These are phyloP conservation scores for Hygrophorus pudorinus DNA, from an alignment of 768 basidiomycete species.

Conservation along the genomic window DNA sequence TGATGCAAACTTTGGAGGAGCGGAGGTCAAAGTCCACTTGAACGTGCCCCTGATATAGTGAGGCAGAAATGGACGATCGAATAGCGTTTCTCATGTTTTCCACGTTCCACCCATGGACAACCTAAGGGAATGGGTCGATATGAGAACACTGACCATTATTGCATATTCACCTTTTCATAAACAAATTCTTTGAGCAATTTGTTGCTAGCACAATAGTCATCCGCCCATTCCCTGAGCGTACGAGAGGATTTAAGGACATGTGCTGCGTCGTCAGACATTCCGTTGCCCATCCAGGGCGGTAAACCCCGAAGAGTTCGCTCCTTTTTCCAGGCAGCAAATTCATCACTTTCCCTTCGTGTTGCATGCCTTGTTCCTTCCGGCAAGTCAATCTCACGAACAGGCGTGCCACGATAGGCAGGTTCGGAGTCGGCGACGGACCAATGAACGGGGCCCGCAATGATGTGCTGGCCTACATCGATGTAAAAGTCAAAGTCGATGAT, in stretches of 20 bases:
- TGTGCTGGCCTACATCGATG: slow-evolving; percentile 40
- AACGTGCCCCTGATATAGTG: slow-evolving; percentile 36
- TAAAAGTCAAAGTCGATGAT: slow-evolving; percentile 63
- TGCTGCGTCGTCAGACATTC: slow-evolving; percentile 9
- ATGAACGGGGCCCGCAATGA: slow-evolving; percentile 31
- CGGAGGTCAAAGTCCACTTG: slow-evolving; percentile 40
- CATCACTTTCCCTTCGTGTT: slow-evolving; percentile 30
- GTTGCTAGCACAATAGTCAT: slow-evolving; percentile 64
- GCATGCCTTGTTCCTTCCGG: slow-evolving; percentile 28
- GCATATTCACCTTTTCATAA: slow-evolving; percentile 47
- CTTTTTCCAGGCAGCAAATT: slow-evolving; percentile 30
- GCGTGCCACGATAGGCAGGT: slow-evolving; percentile 55
- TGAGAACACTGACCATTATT: background rate
- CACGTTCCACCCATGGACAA: slow-evolving; percentile 40
- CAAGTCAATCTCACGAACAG: slow-evolving; percentile 46
- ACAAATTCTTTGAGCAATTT: slow-evolving; percentile 73
- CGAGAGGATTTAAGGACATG: slow-evolving; percentile 40
- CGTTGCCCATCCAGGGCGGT: slow-evolving; percentile 32
- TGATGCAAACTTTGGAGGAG: slow-evolving; percentile 46
- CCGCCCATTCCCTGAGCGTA: slow-evolving; percentile 69
- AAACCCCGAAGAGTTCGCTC: slow-evolving; percentile 39
- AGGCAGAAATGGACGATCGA: slow-evolving; percentile 30
- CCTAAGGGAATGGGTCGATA: slow-evolving; percentile 14
- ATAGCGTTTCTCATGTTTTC: slow-evolving; percentile 28
- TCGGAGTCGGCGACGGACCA: slow-evolving; percentile 57